Evolutionary conservation across 1,284 basidiomycete species (phyloP), one percentile per base, ranked within the genome.

Genomic region (Pyrrhoderma lamaoense): DNA sequence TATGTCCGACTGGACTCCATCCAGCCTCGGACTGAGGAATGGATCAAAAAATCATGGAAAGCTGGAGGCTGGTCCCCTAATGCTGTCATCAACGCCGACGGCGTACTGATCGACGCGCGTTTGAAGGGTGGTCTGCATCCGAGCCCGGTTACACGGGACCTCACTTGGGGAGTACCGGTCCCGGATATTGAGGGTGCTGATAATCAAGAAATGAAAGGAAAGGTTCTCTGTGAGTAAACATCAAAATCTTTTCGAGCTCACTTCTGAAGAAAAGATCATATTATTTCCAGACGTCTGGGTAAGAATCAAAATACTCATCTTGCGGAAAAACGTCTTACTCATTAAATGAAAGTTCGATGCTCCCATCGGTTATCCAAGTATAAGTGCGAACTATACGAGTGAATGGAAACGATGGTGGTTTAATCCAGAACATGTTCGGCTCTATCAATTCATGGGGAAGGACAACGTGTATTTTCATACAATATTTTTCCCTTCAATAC

Each of bases 381-480:
- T 99, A 62, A 99, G 95, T 4, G 93, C 93, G 51, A 90, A 88
- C 65, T 95, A 96, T 72, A 96, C 93, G 19, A 73, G 85, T 44
- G 85, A 96, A 57, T 99, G 96, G 96, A 82, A 89, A 66, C 76
- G 85, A 65, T 99, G 96, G 96, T 99, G 96, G 96, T 85, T 91
- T 66, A 89, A 95, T 65, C 89, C 89, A 3, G 76, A 93, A 60
- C 78, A 98, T 61, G 94, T 99, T 58, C 77, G 83, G 60, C 73
- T 99, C 49, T 97, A 92, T 72, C 96, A 99, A 68, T 99, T 99
- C 75, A 99, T 99, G 96, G 92, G 92, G 63, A 95, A 95, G 69
- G 92, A 95, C 67, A 95, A 97, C 60, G 91, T 94, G 51, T 96
- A 95, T 66, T 99, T 99, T 82, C 96, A 99, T 68, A 94, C 93